Percentiles rank a stretch among this genome's conserved stretches.
phyloP scores from a whole-genome alignment of 805 yeast genomes.

The Candida hispaniensis region DNA sequence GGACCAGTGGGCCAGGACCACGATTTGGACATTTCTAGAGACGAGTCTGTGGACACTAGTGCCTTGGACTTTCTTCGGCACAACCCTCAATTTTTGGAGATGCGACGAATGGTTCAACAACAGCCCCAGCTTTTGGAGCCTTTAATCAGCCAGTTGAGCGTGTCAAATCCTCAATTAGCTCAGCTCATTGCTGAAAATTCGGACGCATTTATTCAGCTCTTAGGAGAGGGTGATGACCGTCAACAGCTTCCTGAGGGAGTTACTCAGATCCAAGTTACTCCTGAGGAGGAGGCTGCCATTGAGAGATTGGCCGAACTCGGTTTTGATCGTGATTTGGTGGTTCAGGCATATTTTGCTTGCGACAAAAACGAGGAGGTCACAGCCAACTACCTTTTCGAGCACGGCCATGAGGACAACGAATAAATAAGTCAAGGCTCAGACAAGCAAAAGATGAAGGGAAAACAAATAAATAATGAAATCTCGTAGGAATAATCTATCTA shows the following conservation, averaged over 20 bases:
- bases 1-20: slow-evolving; percentile 18
- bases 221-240: slow-evolving; percentile 42
- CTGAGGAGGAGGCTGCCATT: slow-evolving; percentile 83
- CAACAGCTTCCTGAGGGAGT: slow-evolving; percentile 30
- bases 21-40: slow-evolving; percentile 38
- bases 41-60: slow-evolving; percentile 34
- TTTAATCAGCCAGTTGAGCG: slow-evolving; percentile 68
- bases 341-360: slow-evolving; percentile 94
- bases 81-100: slow-evolving; percentile 37
- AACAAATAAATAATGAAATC: too few relatives aligned
- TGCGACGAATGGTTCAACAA: slow-evolving; percentile 69
- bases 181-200: slow-evolving; percentile 56
- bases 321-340: slow-evolving; percentile 74
- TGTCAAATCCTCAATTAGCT: slow-evolving; percentile 75
- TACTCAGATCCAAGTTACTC: slow-evolving; percentile 53
- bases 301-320: slow-evolving; percentile 85
- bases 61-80: slow-evolving; percentile 32
- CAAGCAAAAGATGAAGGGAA: too few relatives aligned
- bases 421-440: too few relatives aligned
- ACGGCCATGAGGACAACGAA: slow-evolving; percentile 26
- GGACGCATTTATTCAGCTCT: slow-evolving; percentile 71
- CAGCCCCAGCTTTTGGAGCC: slow-evolving; percentile 86
- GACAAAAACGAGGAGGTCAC: slow-evolving; percentile 96
- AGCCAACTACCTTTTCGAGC: slow-evolving; percentile 73
- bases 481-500: too few relatives aligned